A percentile compares a stretch with the other conserved stretches of the same genome.
These are phyloP conservation scores for Geoglossum glabrum DNA, from an alignment of 495 filamentous ascomycete genomes.

Conservation along the genomic window DNA sequence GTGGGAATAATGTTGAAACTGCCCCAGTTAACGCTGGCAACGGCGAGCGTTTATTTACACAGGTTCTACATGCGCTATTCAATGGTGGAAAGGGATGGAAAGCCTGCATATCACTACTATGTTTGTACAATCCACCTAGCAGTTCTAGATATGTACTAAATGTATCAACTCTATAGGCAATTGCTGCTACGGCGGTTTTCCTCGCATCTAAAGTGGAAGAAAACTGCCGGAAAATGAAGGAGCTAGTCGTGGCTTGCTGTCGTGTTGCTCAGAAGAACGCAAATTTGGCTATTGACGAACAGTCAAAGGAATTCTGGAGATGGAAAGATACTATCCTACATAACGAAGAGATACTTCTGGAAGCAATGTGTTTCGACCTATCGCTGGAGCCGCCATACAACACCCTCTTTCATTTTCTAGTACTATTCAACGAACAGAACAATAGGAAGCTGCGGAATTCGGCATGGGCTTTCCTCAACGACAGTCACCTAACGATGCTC, in stretches of 20 bases:
- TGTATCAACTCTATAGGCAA: constrained; percentile 16
- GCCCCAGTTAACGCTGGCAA: constrained; percentile 75
- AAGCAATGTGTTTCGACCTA: constrained; percentile 84
- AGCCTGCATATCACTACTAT: constrained; percentile 64
- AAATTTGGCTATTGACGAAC: constrained; percentile 72
- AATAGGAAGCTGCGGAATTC: constrained; percentile 61
- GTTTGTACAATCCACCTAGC: constrained; percentile 24
- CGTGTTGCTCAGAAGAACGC: constrained; percentile 88
- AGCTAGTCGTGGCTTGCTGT: constrained; percentile 78
- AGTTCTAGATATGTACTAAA: constrained; percentile 1
- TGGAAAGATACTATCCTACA: constrained; percentile 86
- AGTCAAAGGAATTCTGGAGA: constrained; percentile 89
- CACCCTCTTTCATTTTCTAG: constrained; percentile 56
- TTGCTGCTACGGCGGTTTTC: constrained; percentile 77
- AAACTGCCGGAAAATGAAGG: constrained; percentile 80
- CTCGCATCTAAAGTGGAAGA: constrained; percentile 94
- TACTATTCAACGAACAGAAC: constrained; percentile 44
- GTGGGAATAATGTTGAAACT: constrained; percentile 84
- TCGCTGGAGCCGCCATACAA: constrained; percentile 70
- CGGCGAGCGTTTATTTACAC: constrained; percentile 86
- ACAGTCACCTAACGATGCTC: constrained; percentile 61
- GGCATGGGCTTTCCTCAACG: constrained; percentile 83
- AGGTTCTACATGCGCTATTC: constrained; percentile 81
- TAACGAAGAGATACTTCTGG: constrained; percentile 79
- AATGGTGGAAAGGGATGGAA: constrained; percentile 40